Base-by-base conservation (phyloP, 352 stramenopile species). In the Globisporangium parvum region DNA sequence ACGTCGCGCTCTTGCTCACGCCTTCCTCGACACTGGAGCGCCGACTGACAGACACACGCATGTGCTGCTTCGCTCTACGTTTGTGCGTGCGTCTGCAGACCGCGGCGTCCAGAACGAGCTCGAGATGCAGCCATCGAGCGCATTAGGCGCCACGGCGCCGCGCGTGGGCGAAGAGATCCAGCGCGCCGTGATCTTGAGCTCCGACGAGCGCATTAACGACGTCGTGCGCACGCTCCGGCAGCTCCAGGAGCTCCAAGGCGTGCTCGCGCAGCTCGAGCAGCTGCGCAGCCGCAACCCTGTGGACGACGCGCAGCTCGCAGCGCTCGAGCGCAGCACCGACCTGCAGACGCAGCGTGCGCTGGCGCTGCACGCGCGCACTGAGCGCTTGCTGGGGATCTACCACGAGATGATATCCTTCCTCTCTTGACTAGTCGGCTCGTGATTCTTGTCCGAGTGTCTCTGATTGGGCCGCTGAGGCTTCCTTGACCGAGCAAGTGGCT, bases 171-270 rank as follows among this genome's bases (percentile, higher is more conserved):
- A 86, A 24, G 71, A 82, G 51, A 66, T 89, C 53, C 77, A 89
- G 55, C 73, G 78, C 48, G 78, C 78, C 11, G 63, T 77, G 31
- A 80, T 89, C 57, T 49, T 89, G 40, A 87, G 67, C 53, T 87
- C 75, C 0, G 58, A 73, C 18, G 65, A 77, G 24, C 72, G 67
- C 42, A 55, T 87, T 15, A 50, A 77, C 42, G 47, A 60, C 6
- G 56, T 75, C 12, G 66, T 71, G 39, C 47, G 44, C 35, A 66
- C 82, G 24, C 66, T 87, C 21, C 63, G 69, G 26, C 67, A 73
- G 28, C 66, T 89, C 33, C 60, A 78, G 41, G 70, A 84, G 45
- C 66, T 86, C 21, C 63, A 72, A 47, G 28, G 53, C 31, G 70
- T 83, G n/a, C 47, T 89, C 41, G 62, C 60, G 24, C 70, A 70